Conservation (phyloP, 495 filamentous ascomycete genomes). For the Neurospora tetraspora region DNA sequence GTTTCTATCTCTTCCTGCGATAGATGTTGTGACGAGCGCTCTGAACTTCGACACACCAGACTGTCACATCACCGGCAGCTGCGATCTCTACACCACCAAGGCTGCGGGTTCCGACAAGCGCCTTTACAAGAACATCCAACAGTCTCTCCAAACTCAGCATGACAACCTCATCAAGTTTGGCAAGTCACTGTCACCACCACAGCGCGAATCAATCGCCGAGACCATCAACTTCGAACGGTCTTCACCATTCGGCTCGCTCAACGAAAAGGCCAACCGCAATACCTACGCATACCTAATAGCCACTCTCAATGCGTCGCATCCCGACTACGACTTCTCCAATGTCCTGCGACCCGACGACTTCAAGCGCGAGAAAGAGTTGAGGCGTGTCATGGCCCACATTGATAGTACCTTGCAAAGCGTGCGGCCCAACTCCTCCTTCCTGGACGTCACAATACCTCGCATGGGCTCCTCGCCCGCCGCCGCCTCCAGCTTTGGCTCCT, state of each 20-base stretch:
- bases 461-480: constrained; percentile 19
- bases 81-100: constrained; percentile 95
- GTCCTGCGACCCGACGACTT: constrained; percentile 83
- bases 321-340: constrained; percentile 95
- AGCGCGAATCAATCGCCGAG: constrained; percentile 43
- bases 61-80: constrained; percentile 79
- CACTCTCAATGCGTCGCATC: constrained; percentile 92
- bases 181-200: constrained; percentile 69
- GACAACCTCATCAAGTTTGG: constrained; percentile 75
- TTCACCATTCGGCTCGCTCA: constrained; percentile 83
- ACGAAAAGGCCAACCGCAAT: constrained; percentile 74
- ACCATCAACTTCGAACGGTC: constrained; percentile 69
- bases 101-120: constrained; percentile 92
- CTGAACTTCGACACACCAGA: constrained; percentile 91
- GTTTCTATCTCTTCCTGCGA: constrained; percentile 84
- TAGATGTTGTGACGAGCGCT: constrained; percentile 79
- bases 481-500: constrained; percentile 12
- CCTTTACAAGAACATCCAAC: constrained; percentile 87
- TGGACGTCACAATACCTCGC: constrained; percentile 14
- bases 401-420: constrained; percentile 80
- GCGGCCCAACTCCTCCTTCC: constrained; percentile 41
- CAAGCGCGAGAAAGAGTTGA: constrained; percentile 61
- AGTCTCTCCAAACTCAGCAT: constrained; percentile 79
- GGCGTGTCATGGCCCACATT: constrained; percentile 70
- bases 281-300: constrained; percentile 95